Percentiles rank a stretch among this genome's conserved stretches.
These are phyloP conservation scores for Kondoa subrosea DNA, from an alignment of 768 basidiomycete species.

Conservation along the genomic window DNA sequence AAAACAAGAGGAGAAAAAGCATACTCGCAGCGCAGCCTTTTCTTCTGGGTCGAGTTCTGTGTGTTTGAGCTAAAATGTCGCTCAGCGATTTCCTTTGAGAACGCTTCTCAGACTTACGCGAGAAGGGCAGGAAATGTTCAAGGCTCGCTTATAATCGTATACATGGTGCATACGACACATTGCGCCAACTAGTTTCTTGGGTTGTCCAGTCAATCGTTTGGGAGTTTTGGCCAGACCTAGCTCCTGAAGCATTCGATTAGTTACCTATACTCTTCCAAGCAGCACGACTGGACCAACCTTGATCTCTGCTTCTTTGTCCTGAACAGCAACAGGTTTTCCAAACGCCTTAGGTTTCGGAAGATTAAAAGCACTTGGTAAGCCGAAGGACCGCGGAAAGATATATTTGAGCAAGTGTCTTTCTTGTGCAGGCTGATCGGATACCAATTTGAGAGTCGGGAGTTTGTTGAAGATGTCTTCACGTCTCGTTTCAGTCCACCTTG, in stretches of 20 bases:
- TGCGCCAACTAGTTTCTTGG: conserved; percentile 46
- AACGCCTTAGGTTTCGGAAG: conserved; percentile 8
- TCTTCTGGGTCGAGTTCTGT: neutral
- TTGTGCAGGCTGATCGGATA: conserved; percentile 22
- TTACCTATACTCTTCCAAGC: conserved; percentile 2
- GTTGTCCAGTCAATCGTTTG: conserved; percentile 45
- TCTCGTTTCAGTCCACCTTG: neutral
- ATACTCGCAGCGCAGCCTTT: conserved; percentile 52
- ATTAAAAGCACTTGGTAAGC: conserved; percentile 46
- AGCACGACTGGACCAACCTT: conserved; percentile 36
- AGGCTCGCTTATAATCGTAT: neutral
- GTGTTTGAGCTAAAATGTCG: neutral
- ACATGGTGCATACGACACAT: conserved; percentile 39
- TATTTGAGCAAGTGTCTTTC: conserved; percentile 59
- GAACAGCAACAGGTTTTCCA: conserved; percentile 8
- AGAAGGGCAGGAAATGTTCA: neutral
- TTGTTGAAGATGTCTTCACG: neutral
- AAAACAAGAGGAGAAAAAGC: conserved; percentile 42
- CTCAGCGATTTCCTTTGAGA: neutral
- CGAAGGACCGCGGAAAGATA: conserved; percentile 67
- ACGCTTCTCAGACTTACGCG: neutral
- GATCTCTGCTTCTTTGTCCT: conserved; percentile 54
- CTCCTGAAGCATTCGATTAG: conserved; percentile 9
- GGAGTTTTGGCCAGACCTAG: conserved; percentile 51
- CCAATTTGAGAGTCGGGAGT: neutral